Evolutionary conservation across 1,284 basidiomycete species (phyloP).

Genomic region (Ganoderma multipileum): DNA sequence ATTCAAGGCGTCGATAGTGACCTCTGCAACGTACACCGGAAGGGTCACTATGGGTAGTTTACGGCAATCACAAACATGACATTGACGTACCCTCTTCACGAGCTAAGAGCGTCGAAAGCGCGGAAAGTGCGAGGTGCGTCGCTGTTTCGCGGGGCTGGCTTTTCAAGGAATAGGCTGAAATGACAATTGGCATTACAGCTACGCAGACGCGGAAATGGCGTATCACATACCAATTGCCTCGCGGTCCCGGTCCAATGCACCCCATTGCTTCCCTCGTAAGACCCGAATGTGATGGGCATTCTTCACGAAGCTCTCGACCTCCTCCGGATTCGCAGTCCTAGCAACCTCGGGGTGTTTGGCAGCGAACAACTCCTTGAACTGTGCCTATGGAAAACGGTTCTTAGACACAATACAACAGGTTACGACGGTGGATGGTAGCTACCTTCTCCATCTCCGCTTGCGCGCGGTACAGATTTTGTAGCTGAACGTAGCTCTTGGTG

Average conservation of each 20-base stretch:
- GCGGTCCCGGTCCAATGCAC: conserved; percentile 60
- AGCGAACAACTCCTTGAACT: conserved; percentile 37
- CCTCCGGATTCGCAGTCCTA: conserved; percentile 51
- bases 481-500: conserved; percentile 80
- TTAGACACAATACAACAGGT: neutral
- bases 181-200: neutral
- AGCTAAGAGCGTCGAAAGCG: conserved; percentile 52
- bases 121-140: conserved; percentile 73
- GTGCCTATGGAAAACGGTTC: conserved; percentile 20
- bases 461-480: conserved; percentile 81
- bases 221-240: conserved; percentile 62
- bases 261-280: conserved; percentile 76
- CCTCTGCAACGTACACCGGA: conserved; percentile 17
- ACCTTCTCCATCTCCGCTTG: conserved; percentile 76
- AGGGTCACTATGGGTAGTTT: neutral
- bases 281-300: conserved; percentile 87
- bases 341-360: conserved; percentile 33
- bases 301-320: conserved; percentile 89
- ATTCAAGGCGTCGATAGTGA: conserved; percentile 45
- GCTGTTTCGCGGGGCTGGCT: conserved; percentile 58
- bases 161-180: conserved; percentile 33
- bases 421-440: neutral
- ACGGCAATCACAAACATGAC: neutral
- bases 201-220: neutral
- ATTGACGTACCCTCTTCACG: conserved; percentile 29